Conservation (phyloP, 1,284 basidiomycete genomes). For the Ustilago nuda region DNA sequence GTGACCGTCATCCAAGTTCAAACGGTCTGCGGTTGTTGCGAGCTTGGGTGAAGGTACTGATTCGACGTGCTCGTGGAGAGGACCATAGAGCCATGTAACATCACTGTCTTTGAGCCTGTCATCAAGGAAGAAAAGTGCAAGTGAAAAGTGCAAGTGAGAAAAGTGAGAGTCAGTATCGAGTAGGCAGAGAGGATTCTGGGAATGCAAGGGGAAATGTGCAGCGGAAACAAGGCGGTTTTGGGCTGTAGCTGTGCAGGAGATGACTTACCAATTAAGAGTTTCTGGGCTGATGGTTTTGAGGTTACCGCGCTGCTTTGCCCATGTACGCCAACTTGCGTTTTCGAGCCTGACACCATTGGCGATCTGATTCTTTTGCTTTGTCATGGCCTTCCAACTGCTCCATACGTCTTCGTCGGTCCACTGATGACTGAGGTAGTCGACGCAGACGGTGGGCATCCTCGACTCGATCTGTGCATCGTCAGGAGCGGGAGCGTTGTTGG, state of each 20-base stretch:
- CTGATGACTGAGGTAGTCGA: conserved; percentile 83
- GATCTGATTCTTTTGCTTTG: conserved; percentile 97
- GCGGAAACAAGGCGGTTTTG: too few relatives aligned
- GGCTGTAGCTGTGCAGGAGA: too few relatives aligned
- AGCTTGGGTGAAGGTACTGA: conserved; percentile 74
- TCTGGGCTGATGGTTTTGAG: conserved; percentile 95
- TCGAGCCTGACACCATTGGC: conserved; percentile 93
- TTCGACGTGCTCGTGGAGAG: conserved; percentile 79
- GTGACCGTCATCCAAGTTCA: conserved; percentile 71
- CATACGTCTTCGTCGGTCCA: conserved; percentile 99
- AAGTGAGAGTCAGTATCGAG: conserved; percentile 7
- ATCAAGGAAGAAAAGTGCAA: not conserved
- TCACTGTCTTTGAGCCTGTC: conserved; percentile 97
- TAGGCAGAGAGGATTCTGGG: too few relatives aligned
- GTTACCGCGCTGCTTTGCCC: conserved; percentile 99
- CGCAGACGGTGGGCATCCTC: conserved; percentile 73
- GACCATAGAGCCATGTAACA: conserved; percentile 98
- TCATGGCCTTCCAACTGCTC: conserved; percentile 98
- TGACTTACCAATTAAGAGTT: conserved; percentile 92
- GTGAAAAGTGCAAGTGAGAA: not conserved
- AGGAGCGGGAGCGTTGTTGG: conserved; percentile 61
- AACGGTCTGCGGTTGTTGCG: conserved; percentile 73
- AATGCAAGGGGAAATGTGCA: too few relatives aligned
- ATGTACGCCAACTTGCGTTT: conserved; percentile 97
- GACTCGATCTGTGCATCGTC: conserved; percentile 68